phyloP scores from a whole-genome alignment of 768 basidiomycete species.

The Hygrocybe coccinea region DNA sequence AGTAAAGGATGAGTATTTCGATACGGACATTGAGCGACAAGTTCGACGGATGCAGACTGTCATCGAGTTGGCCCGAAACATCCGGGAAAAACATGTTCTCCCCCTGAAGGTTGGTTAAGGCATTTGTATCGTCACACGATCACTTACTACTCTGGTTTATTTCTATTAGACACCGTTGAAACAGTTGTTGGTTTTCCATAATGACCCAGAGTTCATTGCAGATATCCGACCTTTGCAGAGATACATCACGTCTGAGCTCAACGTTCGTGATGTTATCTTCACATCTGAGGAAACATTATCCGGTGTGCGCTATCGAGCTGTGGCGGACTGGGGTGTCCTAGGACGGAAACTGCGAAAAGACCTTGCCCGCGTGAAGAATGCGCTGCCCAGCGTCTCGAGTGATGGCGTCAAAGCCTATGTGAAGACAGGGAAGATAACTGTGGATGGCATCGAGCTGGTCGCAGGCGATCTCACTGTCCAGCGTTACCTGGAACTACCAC shows the following conservation, averaged over 20 bases:
- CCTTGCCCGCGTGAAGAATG: conserved; percentile 82
- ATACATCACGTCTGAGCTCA: conserved; percentile 93
- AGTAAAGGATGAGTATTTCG: conserved; percentile 92
- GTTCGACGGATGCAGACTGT: conserved; percentile 92
- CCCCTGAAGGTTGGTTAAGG: conserved; percentile 75
- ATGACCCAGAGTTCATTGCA: conserved; percentile 72
- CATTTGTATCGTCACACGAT: conserved; percentile 1
- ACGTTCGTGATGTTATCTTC: conserved; percentile 86
- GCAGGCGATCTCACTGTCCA: conserved; percentile 89
- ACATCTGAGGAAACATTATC: conserved; percentile 82
- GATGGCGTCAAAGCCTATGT: conserved; percentile 78
- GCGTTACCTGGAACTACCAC: conserved; percentile 80
- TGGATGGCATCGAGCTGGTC: conserved; percentile 86
- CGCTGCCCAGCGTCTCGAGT: conserved; percentile 73
- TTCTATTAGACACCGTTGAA: conserved; percentile 74
- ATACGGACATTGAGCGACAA: conserved; percentile 87
- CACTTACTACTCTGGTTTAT: conserved; percentile 4
- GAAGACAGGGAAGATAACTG: conserved; percentile 66
- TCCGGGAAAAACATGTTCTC: conserved; percentile 81
- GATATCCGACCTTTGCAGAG: conserved; percentile 80
- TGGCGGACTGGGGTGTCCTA: conserved; percentile 92
- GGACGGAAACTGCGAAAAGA: conserved; percentile 94
- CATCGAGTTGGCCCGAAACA: conserved; percentile 84
- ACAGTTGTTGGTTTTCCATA: conserved; percentile 91
- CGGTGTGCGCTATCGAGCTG: conserved; percentile 85